Conservation (phyloP, 2,329 filamentous ascomycete genomes). For the Aspergillus thermomutatus region DNA sequence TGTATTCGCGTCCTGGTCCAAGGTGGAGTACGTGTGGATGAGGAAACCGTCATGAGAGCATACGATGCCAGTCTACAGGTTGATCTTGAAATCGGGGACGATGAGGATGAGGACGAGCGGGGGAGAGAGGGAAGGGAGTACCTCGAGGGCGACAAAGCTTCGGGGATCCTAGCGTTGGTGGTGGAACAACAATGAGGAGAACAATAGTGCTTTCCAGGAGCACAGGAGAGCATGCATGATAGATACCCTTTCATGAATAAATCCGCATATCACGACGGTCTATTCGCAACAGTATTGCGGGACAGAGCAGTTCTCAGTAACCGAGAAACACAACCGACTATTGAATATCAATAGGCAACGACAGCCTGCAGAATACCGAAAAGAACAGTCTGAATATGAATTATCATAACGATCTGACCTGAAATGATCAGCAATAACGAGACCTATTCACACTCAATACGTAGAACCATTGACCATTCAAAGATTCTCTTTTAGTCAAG, state of each 20-base stretch:
- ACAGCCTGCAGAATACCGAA: background rate
- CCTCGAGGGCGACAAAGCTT: conserved; percentile 39
- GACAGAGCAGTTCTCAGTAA: background rate
- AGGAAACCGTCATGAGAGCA: conserved; percentile 77
- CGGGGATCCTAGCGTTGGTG: conserved; percentile 35
- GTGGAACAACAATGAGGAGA: conserved; percentile 12
- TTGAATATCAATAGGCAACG: background rate
- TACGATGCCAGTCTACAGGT: conserved; percentile 81
- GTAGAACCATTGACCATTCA: no score
- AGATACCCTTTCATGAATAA: conserved; percentile 13
- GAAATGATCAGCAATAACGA: background rate
- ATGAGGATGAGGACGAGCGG: conserved; percentile 33
- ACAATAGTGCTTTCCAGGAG: background rate
- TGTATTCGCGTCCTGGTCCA: conserved; percentile 81
- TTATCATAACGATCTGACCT: background rate
- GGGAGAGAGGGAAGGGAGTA: conserved; percentile 40
- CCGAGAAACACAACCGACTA: background rate
- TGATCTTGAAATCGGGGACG: conserved; percentile 40
- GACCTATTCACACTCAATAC: no score
- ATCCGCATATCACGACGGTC: conserved; percentile 1
- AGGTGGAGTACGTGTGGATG: conserved; percentile 78
- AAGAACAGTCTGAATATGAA: no score
- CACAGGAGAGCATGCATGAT: background rate
- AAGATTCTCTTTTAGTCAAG: background rate
- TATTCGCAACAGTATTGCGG: background rate